These are phyloP conservation scores for Lathyrus tuberosus DNA, from an alignment of 306 rosid species.

Conservation along the genomic window DNA sequence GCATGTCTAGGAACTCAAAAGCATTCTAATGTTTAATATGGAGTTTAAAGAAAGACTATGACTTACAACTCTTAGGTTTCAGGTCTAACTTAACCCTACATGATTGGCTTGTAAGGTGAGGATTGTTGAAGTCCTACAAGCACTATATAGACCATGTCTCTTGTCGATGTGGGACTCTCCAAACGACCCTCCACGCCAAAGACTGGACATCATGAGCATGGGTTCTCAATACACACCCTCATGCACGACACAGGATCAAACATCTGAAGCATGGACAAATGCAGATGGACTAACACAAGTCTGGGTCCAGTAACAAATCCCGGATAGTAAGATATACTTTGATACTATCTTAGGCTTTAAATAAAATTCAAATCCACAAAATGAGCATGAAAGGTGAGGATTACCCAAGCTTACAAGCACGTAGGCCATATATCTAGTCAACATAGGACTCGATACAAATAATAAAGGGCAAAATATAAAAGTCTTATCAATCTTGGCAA, in stretches of 20 bases:
- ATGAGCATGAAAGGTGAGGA: background rate
- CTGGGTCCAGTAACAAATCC: background rate
- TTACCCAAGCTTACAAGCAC: background rate
- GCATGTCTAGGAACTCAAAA: slow-evolving; percentile 19
- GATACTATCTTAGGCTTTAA: background rate
- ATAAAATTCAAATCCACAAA: background rate
- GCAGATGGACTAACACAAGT: background rate
- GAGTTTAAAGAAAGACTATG: background rate
- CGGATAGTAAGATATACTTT: background rate
- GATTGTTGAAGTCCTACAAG: background rate
- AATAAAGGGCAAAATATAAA: background rate
- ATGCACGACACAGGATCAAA: background rate
- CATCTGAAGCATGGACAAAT: background rate
- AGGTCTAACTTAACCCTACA: background rate
- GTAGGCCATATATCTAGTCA: background rate
- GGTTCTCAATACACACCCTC: background rate
- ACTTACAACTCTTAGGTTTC: background rate
- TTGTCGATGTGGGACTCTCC: background rate
- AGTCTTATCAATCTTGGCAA: background rate
- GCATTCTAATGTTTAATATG: slow-evolving; percentile 3
- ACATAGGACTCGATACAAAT: background rate
- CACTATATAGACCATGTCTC: background rate
- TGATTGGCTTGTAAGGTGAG: background rate
- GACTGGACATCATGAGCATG: background rate
- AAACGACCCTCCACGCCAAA: background rate